These are phyloP conservation scores for Ustilago xerochloae DNA, from an alignment of 1,284 basidiomycete genomes.

Conservation along the genomic window DNA sequence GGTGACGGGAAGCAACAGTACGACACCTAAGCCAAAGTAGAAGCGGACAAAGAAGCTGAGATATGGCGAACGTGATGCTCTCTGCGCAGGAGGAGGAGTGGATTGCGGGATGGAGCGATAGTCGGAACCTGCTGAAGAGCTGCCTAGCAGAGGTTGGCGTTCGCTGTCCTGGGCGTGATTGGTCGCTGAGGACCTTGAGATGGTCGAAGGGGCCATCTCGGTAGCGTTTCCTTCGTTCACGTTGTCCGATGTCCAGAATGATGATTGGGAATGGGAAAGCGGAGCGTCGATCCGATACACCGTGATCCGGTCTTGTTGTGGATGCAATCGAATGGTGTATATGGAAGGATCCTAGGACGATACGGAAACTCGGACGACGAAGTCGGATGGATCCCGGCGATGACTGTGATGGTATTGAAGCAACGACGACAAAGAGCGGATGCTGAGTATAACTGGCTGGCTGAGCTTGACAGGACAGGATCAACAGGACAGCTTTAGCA, in stretches of 20 bases:
- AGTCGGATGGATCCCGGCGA: not conserved
- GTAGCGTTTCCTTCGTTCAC: not conserved
- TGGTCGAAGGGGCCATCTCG: constrained; percentile 26
- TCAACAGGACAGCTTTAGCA: not conserved
- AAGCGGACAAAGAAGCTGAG: constrained; percentile 37
- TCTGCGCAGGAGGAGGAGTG: constrained; percentile 3
- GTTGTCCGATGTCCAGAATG: constrained; percentile 3
- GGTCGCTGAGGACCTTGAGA: constrained; percentile 5
- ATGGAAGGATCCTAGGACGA: not conserved
- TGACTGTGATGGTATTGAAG: not conserved
- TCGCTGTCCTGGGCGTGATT: constrained; percentile 22
- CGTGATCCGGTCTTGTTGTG: not conserved
- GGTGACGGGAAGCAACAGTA: constrained; percentile 40
- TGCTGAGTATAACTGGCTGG: not conserved
- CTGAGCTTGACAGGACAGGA: not conserved
- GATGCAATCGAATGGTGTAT: not conserved
- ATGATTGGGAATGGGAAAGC: not conserved
- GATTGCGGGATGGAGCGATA: constrained; percentile 25
- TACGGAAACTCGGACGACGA: not conserved
- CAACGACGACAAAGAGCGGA: not conserved
- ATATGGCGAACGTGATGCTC: constrained; percentile 30
- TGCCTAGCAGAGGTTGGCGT: constrained; percentile 32
- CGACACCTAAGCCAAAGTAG: constrained; percentile 37
- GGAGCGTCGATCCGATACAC: too few species aligned
- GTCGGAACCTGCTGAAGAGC: constrained; percentile 7